Percentiles rank a stretch among this genome's conserved stretches.
phyloP scores from a whole-genome alignment of 208 protist species.

The Phytomonas sp. region DNA sequence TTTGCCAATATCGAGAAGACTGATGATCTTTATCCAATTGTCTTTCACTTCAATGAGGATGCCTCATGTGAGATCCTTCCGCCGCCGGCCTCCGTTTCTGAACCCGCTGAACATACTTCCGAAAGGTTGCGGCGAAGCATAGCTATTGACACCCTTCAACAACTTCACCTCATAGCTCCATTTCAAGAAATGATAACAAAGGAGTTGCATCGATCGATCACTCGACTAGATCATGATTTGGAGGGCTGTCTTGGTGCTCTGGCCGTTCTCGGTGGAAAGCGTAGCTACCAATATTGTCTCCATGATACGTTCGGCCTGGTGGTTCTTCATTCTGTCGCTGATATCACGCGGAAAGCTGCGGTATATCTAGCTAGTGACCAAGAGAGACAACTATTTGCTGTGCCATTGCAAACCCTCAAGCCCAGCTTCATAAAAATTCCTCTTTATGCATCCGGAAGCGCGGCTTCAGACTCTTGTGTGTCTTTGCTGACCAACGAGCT shows the following conservation, averaged over 20 bases:
- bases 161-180: constrained; percentile 60
- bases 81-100: constrained; percentile 35
- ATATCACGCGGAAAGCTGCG: constrained; percentile 52
- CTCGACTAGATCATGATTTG: constrained; percentile 44
- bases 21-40: constrained; percentile 80
- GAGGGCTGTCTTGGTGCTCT: constrained; percentile 69
- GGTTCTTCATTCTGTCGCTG: constrained; percentile 62
- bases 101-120: constrained; percentile 41
- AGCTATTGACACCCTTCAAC: constrained; percentile 64
- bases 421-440: constrained; percentile 76
- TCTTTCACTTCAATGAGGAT: constrained; percentile 86
- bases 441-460: constrained; percentile 38
- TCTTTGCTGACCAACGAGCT: constrained; percentile 48
- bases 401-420: constrained; percentile 49
- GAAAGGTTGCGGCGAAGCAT: constrained; percentile 54
- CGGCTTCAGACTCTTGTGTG: constrained; percentile 44
- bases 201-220: constrained; percentile 58
- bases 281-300: constrained; percentile 72
- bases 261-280: constrained; percentile 73
- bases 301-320: constrained; percentile 80
- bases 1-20: constrained; percentile 70
- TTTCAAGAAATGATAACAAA: constrained; percentile 55
- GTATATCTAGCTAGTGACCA: constrained; percentile 70
- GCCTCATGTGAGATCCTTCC: constrained; percentile 76
- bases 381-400: constrained; percentile 46